Evolutionary conservation across 75 land plant genomes (phyloP).

Genomic region (Cupressus sempervirens): DNA sequence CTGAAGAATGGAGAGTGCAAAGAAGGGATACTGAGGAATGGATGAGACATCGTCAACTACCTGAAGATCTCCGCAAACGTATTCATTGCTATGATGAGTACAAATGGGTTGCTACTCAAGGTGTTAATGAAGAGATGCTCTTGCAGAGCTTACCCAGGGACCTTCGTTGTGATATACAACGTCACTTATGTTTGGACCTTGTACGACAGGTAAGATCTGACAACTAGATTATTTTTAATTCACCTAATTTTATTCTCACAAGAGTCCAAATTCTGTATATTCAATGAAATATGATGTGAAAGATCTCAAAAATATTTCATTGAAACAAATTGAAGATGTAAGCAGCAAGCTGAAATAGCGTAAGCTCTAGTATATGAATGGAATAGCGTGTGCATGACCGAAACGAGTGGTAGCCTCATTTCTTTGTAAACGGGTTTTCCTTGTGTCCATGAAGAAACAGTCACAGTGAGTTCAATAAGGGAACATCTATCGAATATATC

Average conservation of each 20-base stretch:
- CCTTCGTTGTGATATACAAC: constrained; percentile 76
- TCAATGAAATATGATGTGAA: background rate
- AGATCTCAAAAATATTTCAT: background rate
- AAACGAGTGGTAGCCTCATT: background rate
- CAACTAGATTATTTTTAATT: background rate
- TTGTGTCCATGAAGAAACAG: background rate
- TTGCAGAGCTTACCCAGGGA: constrained; percentile 57
- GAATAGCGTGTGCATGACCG: background rate
- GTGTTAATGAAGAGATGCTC: constrained; percentile 78
- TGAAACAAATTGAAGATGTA: background rate
- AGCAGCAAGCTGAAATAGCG: background rate
- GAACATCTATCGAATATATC: background rate
- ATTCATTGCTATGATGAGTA: constrained; percentile 62
- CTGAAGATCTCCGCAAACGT: constrained; percentile 39
- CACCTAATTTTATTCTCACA: background rate
- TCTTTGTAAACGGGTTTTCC: background rate
- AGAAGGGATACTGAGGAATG: constrained; percentile 65
- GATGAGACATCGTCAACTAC: constrained; percentile 78
- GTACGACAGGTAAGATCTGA: constrained; percentile 50
- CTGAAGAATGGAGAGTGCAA: constrained; percentile 64
- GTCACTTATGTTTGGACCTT: constrained; percentile 80
- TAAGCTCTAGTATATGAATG: background rate
- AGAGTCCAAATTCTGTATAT: background rate
- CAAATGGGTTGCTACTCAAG: constrained; percentile 76
- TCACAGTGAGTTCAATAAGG: background rate